Base-by-base conservation (phyloP, 495 filamentous ascomycete species). In the Ramalina peruviana region DNA sequence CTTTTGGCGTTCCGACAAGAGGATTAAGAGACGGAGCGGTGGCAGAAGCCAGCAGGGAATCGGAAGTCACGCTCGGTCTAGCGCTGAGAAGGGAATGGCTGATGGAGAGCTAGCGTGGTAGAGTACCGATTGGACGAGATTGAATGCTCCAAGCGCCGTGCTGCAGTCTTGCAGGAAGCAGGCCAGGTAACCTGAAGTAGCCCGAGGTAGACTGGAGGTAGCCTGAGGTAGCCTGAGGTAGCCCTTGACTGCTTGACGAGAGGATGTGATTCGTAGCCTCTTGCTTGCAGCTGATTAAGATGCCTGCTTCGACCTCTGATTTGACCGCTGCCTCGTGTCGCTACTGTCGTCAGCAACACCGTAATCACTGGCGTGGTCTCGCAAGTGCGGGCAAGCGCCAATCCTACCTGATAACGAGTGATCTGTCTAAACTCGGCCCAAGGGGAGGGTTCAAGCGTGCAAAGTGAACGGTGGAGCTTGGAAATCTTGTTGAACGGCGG, bases 271-370 rank as follows among this genome's bases (percentile, higher is more conserved):
- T 57, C 54, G 58, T 44, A 20, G 48, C 51, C 49, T 45, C 48
- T 40, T 47, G 48, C 58, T 47, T 55, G 58, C 58, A 60, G 58
- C 55, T 58, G 51, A 57, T 45, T 54, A 58, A 58, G 42, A 23
- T 25, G 5, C 12, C 25, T 36, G 38, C 36, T 50, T 43, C 27
- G 46, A 37, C 49, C 49, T 6, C 25, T 53, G 55, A 55, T 58
- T 60, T 50, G 55, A 58, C 53, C 52, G 50, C 47, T n/a, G 21
- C 10, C 41, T 48, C 44, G 39, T 44, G 45, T 20, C 27, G 20
- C 37, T 48, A 43, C 41, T 53, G 49, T 48, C 41, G 57, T 57
- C 57, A 57, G 51, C 27, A 48, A 51, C 45, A 46, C 45, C 33
- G 17, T 11, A 10, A 6, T 43, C 19, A 50, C 48, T 41, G 40